Conservation (phyloP, 139 green algal species). For the Tetradesmus lagerheimii region DNA sequence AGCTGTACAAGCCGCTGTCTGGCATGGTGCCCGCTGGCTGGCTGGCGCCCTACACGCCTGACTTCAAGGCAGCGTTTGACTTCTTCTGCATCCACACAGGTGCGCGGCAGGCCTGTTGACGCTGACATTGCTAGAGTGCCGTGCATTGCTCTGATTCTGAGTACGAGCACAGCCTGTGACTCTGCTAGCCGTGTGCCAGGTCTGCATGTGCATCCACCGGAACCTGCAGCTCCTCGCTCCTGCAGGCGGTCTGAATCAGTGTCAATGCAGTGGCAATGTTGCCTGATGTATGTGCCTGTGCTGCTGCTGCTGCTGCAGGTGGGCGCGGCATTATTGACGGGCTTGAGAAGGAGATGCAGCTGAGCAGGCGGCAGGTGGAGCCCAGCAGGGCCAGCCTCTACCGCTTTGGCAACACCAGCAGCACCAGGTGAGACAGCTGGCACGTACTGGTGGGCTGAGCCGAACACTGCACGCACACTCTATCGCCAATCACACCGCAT, state of each 20-base stretch:
- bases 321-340: conserved; percentile 77
- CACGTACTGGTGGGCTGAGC: too few species aligned
- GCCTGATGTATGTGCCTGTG: background rate
- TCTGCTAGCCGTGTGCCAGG: too few species aligned
- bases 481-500: background rate
- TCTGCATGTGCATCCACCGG: too few species aligned
- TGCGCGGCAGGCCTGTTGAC: conserved; percentile 9
- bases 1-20: conserved; percentile 58
- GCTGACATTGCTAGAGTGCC: background rate
- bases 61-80: conserved; percentile 97
- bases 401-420: conserved; percentile 59
- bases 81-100: conserved; percentile 98
- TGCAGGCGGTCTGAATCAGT: too few species aligned
- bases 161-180: too few species aligned
- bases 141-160: too few species aligned
- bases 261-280: too few species aligned
- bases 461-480: too few species aligned
- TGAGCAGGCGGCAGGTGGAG: conserved; percentile 53
- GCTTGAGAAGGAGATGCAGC: conserved; percentile 72
- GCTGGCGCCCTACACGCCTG: conserved; percentile 90
- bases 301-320: conserved; percentile 77
- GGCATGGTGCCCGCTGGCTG: background rate
- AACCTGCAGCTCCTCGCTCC: too few species aligned
- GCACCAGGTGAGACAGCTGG: background rate
- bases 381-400: conserved; percentile 59